Percentiles rank a stretch among this genome's conserved stretches.
Evolutionary conservation across 2,329 filamentous ascomycete genomes (phyloP).

Genomic region (Trichoderma breve): DNA sequence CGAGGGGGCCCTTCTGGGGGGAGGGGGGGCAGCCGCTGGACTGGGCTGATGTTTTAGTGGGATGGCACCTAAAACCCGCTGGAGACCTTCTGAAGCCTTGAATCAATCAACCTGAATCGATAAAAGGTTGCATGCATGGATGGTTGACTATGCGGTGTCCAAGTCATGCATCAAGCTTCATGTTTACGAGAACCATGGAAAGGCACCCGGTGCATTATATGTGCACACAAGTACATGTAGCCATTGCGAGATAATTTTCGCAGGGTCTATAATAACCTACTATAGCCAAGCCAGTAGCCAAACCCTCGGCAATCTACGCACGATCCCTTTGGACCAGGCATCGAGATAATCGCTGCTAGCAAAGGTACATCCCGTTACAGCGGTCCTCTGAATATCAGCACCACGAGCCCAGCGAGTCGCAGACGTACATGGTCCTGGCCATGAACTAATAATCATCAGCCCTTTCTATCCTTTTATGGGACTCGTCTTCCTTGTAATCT

Average conservation of each 20-base stretch:
- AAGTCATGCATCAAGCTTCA: background rate
- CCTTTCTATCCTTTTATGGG: background rate
- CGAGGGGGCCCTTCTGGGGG: background rate
- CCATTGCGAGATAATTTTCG: background rate
- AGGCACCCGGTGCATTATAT: background rate
- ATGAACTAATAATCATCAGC: background rate
- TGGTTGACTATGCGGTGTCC: background rate
- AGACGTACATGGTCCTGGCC: background rate
- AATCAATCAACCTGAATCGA: background rate
- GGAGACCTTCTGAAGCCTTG: background rate
- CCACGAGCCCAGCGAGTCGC: background rate
- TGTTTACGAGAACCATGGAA: no score
- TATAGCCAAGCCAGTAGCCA: background rate
- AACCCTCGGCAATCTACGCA: background rate
- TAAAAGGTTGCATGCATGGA: background rate
- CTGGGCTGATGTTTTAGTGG: constrained; percentile 6
- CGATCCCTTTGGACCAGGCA: background rate
- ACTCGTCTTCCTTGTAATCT: background rate
- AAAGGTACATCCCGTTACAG: background rate
- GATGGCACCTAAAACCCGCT: background rate
- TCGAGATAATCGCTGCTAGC: background rate
- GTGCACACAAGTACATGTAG: background rate
- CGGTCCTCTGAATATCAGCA: background rate
- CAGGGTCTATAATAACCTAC: background rate
- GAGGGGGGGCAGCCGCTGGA: background rate